Evolutionary conservation across 1,139 yeast species (phyloP).

Genomic region (Yamadazyma triangularis): DNA sequence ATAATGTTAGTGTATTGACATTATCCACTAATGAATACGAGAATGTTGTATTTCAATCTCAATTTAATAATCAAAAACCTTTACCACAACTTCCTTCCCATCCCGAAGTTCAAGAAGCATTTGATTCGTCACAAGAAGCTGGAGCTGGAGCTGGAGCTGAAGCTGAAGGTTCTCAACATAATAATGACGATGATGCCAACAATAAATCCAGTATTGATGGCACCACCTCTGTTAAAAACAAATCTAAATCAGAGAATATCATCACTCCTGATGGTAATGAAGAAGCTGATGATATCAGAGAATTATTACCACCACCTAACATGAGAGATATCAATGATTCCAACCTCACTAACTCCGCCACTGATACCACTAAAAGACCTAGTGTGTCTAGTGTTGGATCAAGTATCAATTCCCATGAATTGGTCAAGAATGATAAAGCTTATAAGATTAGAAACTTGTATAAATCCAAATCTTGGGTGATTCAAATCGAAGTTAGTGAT

Average conservation of each 20-base stretch:
- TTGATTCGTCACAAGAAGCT: background rate
- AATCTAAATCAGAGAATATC: background rate
- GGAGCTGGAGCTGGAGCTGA: no score
- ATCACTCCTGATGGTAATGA: background rate
- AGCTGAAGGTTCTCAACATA: background rate
- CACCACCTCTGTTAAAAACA: background rate
- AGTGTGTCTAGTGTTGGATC: slow-evolving; percentile 11
- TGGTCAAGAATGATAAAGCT: slow-evolving; percentile 31
- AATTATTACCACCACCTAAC: slow-evolving; percentile 12
- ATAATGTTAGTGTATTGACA: slow-evolving; percentile 38
- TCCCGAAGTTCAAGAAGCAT: slow-evolving; percentile 1
- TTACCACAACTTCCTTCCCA: slow-evolving; percentile 22
- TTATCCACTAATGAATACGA: slow-evolving; percentile 53
- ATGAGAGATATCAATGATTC: slow-evolving; percentile 8
- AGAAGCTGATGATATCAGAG: slow-evolving; percentile 1
- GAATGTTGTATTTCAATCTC: slow-evolving; percentile 49
- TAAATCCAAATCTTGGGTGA: slow-evolving; percentile 49
- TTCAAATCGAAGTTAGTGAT: slow-evolving; percentile 76
- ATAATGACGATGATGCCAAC: background rate
- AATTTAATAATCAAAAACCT: slow-evolving; percentile 29
- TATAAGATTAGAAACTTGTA: slow-evolving; percentile 34
- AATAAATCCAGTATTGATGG: background rate
- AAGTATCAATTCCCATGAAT: slow-evolving; percentile 15
- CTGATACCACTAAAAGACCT: slow-evolving; percentile 8
- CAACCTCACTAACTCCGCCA: slow-evolving; percentile 1